Conservation (phyloP, 208 protist species). For the Endotrypanum monterogeii region DNA sequence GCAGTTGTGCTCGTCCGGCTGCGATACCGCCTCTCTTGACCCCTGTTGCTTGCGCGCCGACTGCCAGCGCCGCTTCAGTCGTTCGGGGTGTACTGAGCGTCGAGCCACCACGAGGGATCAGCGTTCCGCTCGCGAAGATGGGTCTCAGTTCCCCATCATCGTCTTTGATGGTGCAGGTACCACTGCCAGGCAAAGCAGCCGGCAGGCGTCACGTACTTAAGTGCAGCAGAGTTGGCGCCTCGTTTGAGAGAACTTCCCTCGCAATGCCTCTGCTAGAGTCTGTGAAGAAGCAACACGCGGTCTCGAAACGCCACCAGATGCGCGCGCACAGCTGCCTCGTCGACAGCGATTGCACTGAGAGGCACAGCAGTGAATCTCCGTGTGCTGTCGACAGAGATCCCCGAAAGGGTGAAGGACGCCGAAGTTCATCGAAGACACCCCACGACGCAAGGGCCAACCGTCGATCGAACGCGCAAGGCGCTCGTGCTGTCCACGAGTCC, state of each 20-base stretch:
- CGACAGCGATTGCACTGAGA: not conserved
- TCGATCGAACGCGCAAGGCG: slow-evolving; percentile 12
- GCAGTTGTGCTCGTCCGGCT: not conserved
- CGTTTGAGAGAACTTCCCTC: not conserved
- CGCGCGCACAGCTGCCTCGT: slow-evolving; percentile 15
- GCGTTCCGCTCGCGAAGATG: not conserved
- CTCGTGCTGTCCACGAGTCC: slow-evolving; percentile 12
- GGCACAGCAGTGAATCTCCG: not conserved
- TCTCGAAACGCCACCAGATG: not conserved
- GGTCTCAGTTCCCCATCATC: not conserved
- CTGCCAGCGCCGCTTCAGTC: not conserved
- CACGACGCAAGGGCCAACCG: not conserved
- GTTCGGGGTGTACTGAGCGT: not conserved
- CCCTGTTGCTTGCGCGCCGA: not conserved
- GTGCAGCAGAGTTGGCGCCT: not conserved
- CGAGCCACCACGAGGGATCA: slow-evolving; percentile 4
- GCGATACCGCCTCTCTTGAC: not conserved
- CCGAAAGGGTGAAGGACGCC: not conserved
- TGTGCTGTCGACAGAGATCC: not conserved
- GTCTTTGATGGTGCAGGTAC: not conserved
- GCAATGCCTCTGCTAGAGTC: not conserved
- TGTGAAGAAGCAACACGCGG: not conserved
- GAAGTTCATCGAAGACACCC: not conserved
- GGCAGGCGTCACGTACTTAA: not conserved
- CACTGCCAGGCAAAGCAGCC: not conserved